A percentile compares a stretch with the other conserved stretches of the same genome.
phyloP scores from a whole-genome alignment of 2,329 filamentous ascomycete genomes.

The Fusarium pseudograminearum region DNA sequence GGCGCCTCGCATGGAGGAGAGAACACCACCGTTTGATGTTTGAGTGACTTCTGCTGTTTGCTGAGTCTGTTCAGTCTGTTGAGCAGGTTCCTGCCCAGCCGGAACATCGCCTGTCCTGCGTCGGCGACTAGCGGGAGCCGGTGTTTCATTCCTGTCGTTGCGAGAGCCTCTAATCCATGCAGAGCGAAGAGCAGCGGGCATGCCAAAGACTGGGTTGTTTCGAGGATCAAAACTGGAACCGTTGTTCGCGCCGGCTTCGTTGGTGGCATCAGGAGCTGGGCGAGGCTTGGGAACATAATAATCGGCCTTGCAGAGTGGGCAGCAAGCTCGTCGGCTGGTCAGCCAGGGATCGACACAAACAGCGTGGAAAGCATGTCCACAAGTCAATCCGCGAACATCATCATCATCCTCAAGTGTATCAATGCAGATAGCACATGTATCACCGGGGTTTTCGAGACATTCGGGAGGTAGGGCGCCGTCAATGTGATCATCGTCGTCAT shows the following conservation, averaged over 20 bases:
- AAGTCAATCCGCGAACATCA: slow-evolving; percentile 91
- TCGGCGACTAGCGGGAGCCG: slow-evolving; percentile 22
- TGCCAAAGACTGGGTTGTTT: slow-evolving; percentile 60
- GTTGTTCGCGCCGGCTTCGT: slow-evolving; percentile 52
- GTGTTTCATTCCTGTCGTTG: slow-evolving; percentile 2
- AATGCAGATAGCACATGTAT: slow-evolving; percentile 96
- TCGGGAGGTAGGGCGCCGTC: slow-evolving; percentile 85
- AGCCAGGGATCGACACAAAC: slow-evolving; percentile 97
- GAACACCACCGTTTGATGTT: slow-evolving; percentile 41
- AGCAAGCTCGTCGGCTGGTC: slow-evolving; percentile 92
- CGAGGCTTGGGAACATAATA: slow-evolving; percentile 96
- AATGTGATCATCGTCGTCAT: slow-evolving; percentile 84
- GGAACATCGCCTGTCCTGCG: slow-evolving; percentile 22
- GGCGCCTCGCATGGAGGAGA: slow-evolving; percentile 51
- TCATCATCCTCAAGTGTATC: slow-evolving; percentile 95
- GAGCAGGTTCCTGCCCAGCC: slow-evolving; percentile 23
- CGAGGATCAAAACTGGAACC: slow-evolving; percentile 51
- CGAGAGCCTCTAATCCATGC: slow-evolving; percentile 53
- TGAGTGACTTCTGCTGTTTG: slow-evolving; percentile 26
- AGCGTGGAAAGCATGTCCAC: slow-evolving; percentile 98
- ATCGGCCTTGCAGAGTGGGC: slow-evolving; percentile 96
- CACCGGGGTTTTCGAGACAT: slow-evolving; percentile 82
- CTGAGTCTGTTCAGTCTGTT: slow-evolving; percentile 24
- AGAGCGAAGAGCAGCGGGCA: slow-evolving; percentile 58
- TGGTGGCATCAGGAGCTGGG: slow-evolving; percentile 58